phyloP scores from a whole-genome alignment of 1,284 basidiomycete genomes.

The Austropuccinia psidii region DNA sequence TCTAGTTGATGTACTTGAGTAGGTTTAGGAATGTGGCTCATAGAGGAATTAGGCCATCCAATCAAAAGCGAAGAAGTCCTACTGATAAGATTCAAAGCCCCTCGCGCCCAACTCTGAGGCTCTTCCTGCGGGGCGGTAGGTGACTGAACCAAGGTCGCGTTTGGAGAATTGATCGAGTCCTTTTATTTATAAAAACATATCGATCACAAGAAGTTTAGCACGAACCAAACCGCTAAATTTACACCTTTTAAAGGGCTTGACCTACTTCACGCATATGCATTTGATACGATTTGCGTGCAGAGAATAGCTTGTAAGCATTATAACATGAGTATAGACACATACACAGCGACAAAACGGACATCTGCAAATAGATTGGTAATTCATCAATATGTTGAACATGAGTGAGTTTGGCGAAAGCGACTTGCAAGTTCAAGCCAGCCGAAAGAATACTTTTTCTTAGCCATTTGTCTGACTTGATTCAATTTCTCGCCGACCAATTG shows the following conservation, averaged over 20 bases:
- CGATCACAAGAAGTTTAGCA: not conserved
- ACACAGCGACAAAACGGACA: constrained; percentile 47
- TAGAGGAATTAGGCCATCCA: constrained; percentile 52
- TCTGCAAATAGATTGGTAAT: not conserved
- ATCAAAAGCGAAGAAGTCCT: constrained; percentile 62
- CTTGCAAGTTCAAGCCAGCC: constrained; percentile 27
- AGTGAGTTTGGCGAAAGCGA: not conserved
- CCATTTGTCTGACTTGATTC: not conserved
- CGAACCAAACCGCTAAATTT: not conserved
- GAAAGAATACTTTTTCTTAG: constrained; percentile 7
- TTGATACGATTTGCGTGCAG: constrained; percentile 44
- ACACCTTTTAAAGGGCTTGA: not conserved
- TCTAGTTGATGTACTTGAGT: constrained; percentile 61
- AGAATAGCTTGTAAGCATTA: constrained; percentile 46
- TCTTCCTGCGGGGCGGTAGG: not conserved
- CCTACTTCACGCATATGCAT: constrained; percentile 47
- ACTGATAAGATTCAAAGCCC: constrained; percentile 48
- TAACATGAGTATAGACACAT: constrained; percentile 43
- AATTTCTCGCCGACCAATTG: not conserved
- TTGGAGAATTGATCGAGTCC: constrained; percentile 32
- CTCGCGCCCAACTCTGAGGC: constrained; percentile 48
- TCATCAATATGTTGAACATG: not conserved
- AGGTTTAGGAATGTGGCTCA: constrained; percentile 50
- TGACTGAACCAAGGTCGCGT: constrained; percentile 8
- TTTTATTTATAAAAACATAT: not conserved